phyloP scores from a whole-genome alignment of 2,329 filamentous ascomycete genomes.

The Calonectria honghensis region DNA sequence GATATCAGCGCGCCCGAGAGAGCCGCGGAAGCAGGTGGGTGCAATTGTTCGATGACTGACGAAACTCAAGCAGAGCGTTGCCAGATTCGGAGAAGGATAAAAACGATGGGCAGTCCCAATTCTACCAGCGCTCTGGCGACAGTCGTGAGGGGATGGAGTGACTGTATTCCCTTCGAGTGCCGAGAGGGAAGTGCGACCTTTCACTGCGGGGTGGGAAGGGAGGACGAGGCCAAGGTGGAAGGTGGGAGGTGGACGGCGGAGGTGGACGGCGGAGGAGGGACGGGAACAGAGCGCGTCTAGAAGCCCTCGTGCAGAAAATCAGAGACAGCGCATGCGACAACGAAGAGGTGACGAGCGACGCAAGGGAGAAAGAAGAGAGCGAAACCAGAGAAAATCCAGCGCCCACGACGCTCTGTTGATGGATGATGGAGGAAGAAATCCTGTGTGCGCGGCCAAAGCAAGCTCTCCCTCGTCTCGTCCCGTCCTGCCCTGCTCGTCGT shows the following conservation, averaged over 20 bases:
- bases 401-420: background rate
- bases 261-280: background rate
- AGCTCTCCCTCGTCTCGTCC: slow-evolving; percentile 25
- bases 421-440: slow-evolving; percentile 18
- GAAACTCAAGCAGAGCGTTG: background rate
- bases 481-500: slow-evolving; percentile 16
- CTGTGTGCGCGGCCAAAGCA: background rate
- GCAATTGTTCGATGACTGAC: background rate
- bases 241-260: background rate
- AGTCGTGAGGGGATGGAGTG: background rate
- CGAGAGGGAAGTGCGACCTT: background rate
- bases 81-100: background rate
- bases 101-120: background rate
- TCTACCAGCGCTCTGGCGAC: no score
- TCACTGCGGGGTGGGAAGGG: background rate
- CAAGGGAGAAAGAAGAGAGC: slow-evolving; percentile 9
- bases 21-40: background rate
- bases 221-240: background rate
- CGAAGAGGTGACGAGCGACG: background rate
- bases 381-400: background rate
- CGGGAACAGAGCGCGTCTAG: slow-evolving; percentile 12
- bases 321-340: slow-evolving; percentile 27
- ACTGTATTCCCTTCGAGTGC: background rate
- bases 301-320: slow-evolving; percentile 4
- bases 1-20: slow-evolving; percentile 20